Percentiles rank a stretch among this genome's conserved stretches.
Evolutionary conservation across 208 protist genomes (phyloP).

Genomic region (Leishmania guyanensis): DNA sequence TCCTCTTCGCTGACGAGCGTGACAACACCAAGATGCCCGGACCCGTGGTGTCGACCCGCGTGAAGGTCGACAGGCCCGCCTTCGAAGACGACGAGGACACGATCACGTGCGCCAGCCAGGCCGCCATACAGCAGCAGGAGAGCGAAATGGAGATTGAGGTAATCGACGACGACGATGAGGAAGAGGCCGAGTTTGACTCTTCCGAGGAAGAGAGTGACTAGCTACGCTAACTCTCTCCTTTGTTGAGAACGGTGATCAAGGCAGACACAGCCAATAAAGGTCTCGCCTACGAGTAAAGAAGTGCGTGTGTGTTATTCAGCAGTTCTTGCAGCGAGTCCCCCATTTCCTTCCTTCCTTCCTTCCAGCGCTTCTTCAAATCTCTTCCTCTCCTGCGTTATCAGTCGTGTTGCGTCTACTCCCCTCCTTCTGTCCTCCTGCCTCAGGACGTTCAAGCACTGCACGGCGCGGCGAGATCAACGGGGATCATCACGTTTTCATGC

Average conservation of each 20-base stretch:
- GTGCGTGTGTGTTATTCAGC: neutral
- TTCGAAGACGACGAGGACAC: slow-evolving; percentile 74
- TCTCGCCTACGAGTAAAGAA: neutral
- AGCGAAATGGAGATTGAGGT: slow-evolving; percentile 81
- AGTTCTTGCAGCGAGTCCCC: neutral
- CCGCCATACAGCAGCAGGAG: slow-evolving; percentile 51
- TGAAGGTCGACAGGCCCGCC: slow-evolving; percentile 55
- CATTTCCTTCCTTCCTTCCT: too few relatives aligned
- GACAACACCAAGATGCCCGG: slow-evolving; percentile 64
- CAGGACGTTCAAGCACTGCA: neutral
- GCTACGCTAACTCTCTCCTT: neutral
- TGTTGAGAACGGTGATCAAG: neutral
- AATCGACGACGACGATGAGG: slow-evolving; percentile 47
- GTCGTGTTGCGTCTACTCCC: neutral
- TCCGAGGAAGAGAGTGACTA: neutral
- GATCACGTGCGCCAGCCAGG: slow-evolving; percentile 82
- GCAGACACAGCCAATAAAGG: neutral
- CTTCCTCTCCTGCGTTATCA: neutral
- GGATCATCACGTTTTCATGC: too few relatives aligned
- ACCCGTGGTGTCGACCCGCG: slow-evolving; percentile 12
- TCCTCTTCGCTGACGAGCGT: slow-evolving; percentile 89
- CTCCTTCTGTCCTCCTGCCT: neutral
- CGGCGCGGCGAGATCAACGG: too few relatives aligned
- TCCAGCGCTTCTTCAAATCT: neutral
- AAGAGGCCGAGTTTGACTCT: neutral